Conservation (phyloP, 306 rosid genomes). For the Rosa lucieae region DNA sequence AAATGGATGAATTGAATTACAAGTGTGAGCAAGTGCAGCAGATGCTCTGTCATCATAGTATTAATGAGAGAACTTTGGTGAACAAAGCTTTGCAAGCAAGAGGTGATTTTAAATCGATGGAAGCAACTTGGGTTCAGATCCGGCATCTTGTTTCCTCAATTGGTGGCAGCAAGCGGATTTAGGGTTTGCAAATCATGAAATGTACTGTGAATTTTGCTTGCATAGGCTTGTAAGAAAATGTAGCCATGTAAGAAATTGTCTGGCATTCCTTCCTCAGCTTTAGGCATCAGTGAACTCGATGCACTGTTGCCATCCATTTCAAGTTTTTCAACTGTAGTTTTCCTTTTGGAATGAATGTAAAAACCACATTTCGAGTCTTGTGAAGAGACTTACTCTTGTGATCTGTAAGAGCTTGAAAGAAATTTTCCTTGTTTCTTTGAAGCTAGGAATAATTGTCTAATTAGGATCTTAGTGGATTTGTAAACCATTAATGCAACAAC, state of each 20-base stretch:
- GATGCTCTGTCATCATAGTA: slow-evolving; percentile 5
- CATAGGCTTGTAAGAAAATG: background rate
- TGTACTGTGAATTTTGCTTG: background rate
- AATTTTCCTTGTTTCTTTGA: background rate
- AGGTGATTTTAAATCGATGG: background rate
- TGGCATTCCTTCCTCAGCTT: background rate
- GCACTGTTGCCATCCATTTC: background rate
- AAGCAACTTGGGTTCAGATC: slow-evolving; percentile 15
- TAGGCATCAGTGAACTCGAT: background rate
- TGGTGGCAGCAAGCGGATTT: background rate
- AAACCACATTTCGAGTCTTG: background rate
- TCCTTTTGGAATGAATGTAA: background rate
- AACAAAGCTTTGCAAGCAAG: slow-evolving; percentile 8
- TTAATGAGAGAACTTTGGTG: background rate
- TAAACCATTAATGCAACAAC: background rate
- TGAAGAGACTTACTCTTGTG: background rate
- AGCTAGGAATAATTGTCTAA: background rate
- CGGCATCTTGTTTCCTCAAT: background rate
- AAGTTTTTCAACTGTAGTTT: background rate
- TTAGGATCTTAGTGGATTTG: background rate
- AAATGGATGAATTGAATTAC: background rate
- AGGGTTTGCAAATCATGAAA: background rate
- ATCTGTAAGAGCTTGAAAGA: background rate
- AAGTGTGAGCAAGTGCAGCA: background rate
- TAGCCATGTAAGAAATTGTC: background rate